Evolutionary conservation across 768 basidiomycete species (phyloP).

Genomic region (Mycena galericulata): DNA sequence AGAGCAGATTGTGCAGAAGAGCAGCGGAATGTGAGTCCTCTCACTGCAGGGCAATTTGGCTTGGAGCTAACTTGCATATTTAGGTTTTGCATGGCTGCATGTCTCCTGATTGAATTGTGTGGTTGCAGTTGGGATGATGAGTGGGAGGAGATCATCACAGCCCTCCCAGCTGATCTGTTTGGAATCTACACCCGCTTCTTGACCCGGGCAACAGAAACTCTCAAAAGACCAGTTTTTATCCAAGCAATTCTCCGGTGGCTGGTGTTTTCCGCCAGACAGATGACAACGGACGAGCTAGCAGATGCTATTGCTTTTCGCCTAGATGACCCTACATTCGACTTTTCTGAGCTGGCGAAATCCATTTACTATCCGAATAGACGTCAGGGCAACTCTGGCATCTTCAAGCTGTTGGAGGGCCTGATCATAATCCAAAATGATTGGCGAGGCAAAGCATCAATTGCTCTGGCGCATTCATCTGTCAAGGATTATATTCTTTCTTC

Average conservation of each 20-base stretch:
- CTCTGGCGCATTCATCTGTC: no score
- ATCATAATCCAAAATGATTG: no score
- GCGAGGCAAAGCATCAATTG: no score
- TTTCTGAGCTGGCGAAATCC: neutral
- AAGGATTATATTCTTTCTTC: slow-evolving; percentile 1
- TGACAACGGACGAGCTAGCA: neutral
- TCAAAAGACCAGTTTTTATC: neutral
- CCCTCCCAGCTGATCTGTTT: no score
- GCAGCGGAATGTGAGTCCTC: neutral
- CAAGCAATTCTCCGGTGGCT: neutral
- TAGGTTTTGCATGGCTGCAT: slow-evolving; percentile 3
- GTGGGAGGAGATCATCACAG: no score
- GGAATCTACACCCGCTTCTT: neutral
- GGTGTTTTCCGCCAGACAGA: neutral
- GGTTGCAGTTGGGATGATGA: no score
- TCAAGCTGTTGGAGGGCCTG: no score
- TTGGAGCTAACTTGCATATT: neutral
- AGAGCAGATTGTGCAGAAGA: neutral
- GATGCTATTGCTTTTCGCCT: neutral
- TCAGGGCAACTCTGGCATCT: no score
- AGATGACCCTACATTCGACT: no score
- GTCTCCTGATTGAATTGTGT: neutral
- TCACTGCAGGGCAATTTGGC: neutral
- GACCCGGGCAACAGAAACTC: no score
- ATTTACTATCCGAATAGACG: neutral